A percentile compares a stretch with the other conserved stretches of the same genome.
Conservation (phyloP, 2,329 filamentous ascomycete genomes). For the Ilyonectria sp. region DNA sequence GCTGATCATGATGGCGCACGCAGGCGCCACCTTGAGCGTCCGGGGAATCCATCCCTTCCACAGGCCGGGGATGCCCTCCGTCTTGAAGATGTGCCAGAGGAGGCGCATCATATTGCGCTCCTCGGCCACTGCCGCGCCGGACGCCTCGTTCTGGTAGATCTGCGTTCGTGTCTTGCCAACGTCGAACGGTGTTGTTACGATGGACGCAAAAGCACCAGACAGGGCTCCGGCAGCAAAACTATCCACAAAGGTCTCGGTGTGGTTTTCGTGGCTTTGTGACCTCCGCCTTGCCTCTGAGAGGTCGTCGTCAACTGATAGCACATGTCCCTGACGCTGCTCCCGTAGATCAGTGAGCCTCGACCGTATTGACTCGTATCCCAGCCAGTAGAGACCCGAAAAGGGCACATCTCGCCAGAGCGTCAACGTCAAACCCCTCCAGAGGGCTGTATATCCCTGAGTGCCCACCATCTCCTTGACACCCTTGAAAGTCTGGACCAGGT, state of each 20-base stretch:
- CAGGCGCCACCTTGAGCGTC: slow-evolving; percentile 93
- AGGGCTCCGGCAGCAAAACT: slow-evolving; percentile 89
- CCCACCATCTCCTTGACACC: slow-evolving; percentile 86
- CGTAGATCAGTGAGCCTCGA: slow-evolving; percentile 79
- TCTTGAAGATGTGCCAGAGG: slow-evolving; percentile 90
- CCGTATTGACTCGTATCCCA: slow-evolving; percentile 92
- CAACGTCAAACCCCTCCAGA: slow-evolving; percentile 92
- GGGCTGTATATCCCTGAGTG: slow-evolving; percentile 80
- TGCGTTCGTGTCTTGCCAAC: slow-evolving; percentile 97
- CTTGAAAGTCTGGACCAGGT: slow-evolving; percentile 84
- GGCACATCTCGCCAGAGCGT: slow-evolving; percentile 98
- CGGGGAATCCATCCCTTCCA: slow-evolving; percentile 94
- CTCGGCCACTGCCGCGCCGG: slow-evolving; percentile 71
- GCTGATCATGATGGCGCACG: slow-evolving; percentile 99
- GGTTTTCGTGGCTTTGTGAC: slow-evolving; percentile 78
- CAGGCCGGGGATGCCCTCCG: slow-evolving; percentile 84
- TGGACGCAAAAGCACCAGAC: slow-evolving; percentile 87
- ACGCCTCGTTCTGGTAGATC: slow-evolving; percentile 74
- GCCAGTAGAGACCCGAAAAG: slow-evolving; percentile 98
- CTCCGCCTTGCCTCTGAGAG: slow-evolving; percentile 63
- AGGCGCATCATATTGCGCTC: slow-evolving; percentile 84
- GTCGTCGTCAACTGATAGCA: slow-evolving; percentile 51
- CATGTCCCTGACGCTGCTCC: slow-evolving; percentile 63
- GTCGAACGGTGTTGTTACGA: slow-evolving; percentile 95
- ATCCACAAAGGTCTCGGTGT: slow-evolving; percentile 85